Evolutionary conservation across 306 rosid genomes (phyloP), one percentile per base, ranked within the genome.

Genomic region (Acacia acuminata): DNA sequence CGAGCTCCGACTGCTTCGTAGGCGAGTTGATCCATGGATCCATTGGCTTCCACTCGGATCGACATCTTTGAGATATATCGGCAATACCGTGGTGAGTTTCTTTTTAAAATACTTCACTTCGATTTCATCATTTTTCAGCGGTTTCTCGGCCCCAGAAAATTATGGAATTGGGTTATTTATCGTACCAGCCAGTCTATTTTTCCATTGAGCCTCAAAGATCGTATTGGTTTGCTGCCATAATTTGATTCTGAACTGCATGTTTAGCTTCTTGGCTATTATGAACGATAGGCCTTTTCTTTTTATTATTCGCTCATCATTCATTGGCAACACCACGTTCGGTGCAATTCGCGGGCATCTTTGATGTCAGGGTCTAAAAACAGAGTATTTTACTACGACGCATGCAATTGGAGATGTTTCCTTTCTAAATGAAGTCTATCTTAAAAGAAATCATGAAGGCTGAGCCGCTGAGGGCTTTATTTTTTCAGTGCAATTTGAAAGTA

Each of bases 11-110:
- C 48, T 48, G 75, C 85, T 61, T 76, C 72, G 67, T 74, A 81
- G 84, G 82, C 86, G 64, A 84, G 73, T 53, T 84, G 61, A 77
- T 48, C 84, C 77, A 90, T 92, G 93, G 92, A 88, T 92, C 85
- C 88, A 30, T 84, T 82, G 25, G 83, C 77, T 80, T 78, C 83
- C 68, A 50, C 81, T 81, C 82, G 75, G 68, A 88, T 87, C 85
- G 93, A 92, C 70, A 89, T 94, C 82, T 85, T 81, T 48, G 86
- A 91, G 83, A 87, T 90, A 87, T 96, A 94, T 81, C 92, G 90
- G 55, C 90, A 89, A 71, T 96, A 73, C 81, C 90, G 85, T 75
- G 94, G 99, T 96, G 85, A 82, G 72, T 77, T 34, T 22, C 81
- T 67, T 48, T 12, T 30, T 51, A 15, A 60, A 44, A 71, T 13